phyloP scores from a whole-genome alignment of 1,139 yeast species.

The Starmera stellimalicola region DNA sequence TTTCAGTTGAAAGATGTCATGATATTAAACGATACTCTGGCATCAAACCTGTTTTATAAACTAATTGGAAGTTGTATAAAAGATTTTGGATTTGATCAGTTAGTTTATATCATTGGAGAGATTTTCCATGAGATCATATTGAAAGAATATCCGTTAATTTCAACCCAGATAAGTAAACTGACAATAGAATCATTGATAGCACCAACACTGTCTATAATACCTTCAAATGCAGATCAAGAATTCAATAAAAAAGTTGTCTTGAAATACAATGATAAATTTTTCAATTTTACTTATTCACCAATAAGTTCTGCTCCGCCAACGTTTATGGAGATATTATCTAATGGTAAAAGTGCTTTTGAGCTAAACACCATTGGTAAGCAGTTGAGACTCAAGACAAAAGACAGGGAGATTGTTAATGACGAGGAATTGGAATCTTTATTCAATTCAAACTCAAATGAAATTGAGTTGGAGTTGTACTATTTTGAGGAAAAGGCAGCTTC shows the following conservation, averaged over 20 bases:
- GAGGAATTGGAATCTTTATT: constrained; percentile 13
- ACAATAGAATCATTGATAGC: constrained; percentile 16
- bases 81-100: constrained; percentile 70
- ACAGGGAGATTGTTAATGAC: constrained; percentile 9
- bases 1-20: constrained; percentile 29
- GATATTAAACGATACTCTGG: constrained; percentile 14
- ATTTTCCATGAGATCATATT: constrained; percentile 55
- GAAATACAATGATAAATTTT: constrained; percentile 30
- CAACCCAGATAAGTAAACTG: constrained; percentile 28
- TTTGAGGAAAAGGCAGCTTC: constrained; percentile 3
- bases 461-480: constrained; percentile 16
- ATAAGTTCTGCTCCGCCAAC: constrained; percentile 61
- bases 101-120: constrained; percentile 55
- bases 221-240: constrained; percentile 18
- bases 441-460: constrained; percentile 5
- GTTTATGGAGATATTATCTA: constrained; percentile 54
- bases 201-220: constrained; percentile 16
- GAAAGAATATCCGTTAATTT: constrained; percentile 54
- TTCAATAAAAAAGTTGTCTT: constrained; percentile 30
- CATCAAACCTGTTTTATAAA: constrained; percentile 32
- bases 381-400: constrained; percentile 17
- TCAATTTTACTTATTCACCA: constrained; percentile 55
- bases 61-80: constrained; percentile 63
- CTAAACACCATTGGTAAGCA: constrained; percentile 27
- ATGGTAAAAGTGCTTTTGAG: constrained; percentile 60